Conservation (phyloP, 768 basidiomycete species). For the Lactarius evosmus region DNA sequence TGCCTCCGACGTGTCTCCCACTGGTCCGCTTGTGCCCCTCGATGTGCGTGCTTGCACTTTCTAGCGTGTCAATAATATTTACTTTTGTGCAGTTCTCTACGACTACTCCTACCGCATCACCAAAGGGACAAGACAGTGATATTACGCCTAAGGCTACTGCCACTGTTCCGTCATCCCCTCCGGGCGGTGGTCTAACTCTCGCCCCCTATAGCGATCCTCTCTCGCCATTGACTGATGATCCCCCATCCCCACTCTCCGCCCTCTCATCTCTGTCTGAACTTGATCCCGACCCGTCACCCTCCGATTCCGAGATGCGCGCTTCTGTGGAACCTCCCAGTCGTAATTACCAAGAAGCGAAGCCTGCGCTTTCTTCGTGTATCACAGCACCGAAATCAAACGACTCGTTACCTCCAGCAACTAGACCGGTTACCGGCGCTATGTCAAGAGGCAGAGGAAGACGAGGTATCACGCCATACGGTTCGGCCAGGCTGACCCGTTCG, state of each 20-base stretch:
- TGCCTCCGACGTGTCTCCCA: not conserved
- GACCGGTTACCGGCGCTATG: not conserved
- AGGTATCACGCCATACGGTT: not conserved
- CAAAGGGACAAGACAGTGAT: conserved; percentile 3
- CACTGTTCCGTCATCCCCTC: not conserved
- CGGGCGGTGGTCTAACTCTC: conserved; percentile 4
- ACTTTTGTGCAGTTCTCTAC: conserved; percentile 2
- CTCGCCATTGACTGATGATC: conserved; percentile 7
- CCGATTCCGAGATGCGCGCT: not conserved
- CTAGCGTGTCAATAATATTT: not conserved
- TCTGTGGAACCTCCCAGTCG: conserved; percentile 2
- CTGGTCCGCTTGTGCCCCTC: not conserved
- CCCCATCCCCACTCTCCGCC: conserved; percentile 20
- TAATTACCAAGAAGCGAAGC: not conserved
- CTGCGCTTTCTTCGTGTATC: not conserved
- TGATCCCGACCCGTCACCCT: not conserved
- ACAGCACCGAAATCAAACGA: not conserved
- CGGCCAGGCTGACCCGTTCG: conserved; percentile 21
- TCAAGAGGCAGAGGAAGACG: conserved; percentile 5
- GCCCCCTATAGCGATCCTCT: not conserved
- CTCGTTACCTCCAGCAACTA: not conserved
- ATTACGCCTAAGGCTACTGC: conserved; percentile 15
- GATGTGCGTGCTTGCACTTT: conserved; percentile 3
- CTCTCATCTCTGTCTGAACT: conserved; percentile 20
- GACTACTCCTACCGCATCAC: not conserved